Conservation (phyloP, 176 grass and related monocot genomes). For the Cenchrus fungigraminus region DNA sequence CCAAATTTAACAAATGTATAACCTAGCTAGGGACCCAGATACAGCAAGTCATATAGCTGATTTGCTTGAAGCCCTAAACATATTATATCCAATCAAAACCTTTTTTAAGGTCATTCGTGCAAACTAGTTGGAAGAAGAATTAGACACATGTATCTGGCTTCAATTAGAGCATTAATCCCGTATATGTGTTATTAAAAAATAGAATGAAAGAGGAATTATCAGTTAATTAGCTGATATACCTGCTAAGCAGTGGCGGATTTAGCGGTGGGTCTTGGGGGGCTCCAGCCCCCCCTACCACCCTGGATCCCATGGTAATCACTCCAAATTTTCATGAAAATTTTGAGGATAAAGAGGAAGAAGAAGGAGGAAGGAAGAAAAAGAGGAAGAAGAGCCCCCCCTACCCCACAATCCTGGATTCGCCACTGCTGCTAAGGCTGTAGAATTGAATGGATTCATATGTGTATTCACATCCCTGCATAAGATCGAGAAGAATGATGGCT, state of each 20-base stretch:
- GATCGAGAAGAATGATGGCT: background rate
- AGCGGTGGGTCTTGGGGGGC: too few species aligned
- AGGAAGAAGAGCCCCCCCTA: too few species aligned
- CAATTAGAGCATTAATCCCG: background rate
- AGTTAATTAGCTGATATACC: background rate
- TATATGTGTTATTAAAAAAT: background rate
- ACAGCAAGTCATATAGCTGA: background rate
- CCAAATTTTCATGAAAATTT: too few species aligned
- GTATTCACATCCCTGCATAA: conserved; percentile 18
- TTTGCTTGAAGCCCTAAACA: background rate
- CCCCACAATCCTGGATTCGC: too few species aligned
- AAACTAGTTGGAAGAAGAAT: background rate
- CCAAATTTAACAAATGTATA: background rate
- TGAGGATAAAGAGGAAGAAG: too few species aligned
- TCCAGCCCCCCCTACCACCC: too few species aligned
- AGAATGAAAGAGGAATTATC: background rate
- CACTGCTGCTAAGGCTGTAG: background rate
- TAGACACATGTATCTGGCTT: too few species aligned
- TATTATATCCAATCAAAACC: conserved; percentile 4
- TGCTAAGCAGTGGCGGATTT: background rate
- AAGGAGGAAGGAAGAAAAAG: too few species aligned
- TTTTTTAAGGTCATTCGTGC: background rate
- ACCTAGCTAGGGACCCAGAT: background rate
- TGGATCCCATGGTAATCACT: too few species aligned
- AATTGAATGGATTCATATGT: conserved; percentile 2